Base-by-base conservation (phyloP, 2,329 filamentous ascomycete species). In the Albifimbria verrucaria region DNA sequence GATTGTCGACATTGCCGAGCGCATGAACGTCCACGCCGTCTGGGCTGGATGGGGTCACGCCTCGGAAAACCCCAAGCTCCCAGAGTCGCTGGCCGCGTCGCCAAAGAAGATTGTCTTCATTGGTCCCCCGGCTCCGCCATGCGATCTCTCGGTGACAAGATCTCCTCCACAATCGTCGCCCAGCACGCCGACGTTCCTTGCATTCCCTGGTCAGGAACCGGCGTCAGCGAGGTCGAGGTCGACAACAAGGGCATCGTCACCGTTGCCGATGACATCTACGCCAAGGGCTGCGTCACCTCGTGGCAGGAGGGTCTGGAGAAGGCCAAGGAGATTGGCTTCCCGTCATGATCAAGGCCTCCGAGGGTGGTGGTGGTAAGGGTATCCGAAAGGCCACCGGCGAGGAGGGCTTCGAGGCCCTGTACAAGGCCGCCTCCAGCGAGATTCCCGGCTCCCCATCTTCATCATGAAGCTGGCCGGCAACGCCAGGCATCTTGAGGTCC, bases 11-110 rank as follows among this genome's bases (percentile, higher is more conserved):
- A 86, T 99, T 70, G 94, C 94, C 23, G 94, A 99, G 81, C 91
- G 94, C 58, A 97, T 97, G 92, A 86, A 93, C 65, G 94, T 99
- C 56, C 94, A 99, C 68, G 94, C 94, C 55, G 94, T 99, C 17
- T 99, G 94, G 94, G 94, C 94, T 64, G 94, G 94, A 81, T 99
- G 94, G 92, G 94, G 94, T 67, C 94, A 99, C 72, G 94, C 94
- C 63, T 99, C 94, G 51, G 94, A 99, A 78, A 99, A 99, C 79
- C 94, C 95, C 55, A 96, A 95, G 72, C 83, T 99, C 55, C 94
- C 94, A 64, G 94, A 99, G 75, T 95, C 93, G 22, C 81, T 99
- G 57, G 94, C 94, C 48, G 93, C 92, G 11, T 97, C 93, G 39
- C 92, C 92, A 52, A 96, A 97, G 76, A 97, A 96, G 80, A 99